Conservation (phyloP, 2,329 filamentous ascomycete genomes). For the Blumeria graminis region DNA sequence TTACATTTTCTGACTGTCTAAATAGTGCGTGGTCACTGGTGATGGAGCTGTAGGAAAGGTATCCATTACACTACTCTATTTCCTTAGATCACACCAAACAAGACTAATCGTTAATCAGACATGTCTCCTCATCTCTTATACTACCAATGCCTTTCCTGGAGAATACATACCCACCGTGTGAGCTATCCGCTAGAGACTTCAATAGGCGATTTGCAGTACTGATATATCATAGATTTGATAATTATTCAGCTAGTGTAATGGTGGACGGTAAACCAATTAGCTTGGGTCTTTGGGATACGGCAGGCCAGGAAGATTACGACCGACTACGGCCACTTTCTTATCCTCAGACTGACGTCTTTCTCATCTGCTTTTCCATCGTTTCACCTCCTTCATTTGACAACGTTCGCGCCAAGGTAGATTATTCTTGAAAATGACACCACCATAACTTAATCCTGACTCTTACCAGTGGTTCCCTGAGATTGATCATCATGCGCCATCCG, state of each 20-base stretch:
- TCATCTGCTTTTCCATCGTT: slow-evolving; percentile 96
- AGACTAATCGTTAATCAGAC: slow-evolving; percentile 32
- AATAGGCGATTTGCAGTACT: slow-evolving; percentile 2
- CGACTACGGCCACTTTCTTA: slow-evolving; percentile 89
- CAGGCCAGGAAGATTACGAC: slow-evolving; percentile 98
- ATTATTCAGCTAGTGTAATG: slow-evolving; percentile 98
- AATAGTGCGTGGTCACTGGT: slow-evolving; percentile 88
- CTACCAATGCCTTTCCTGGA: slow-evolving; percentile 97
- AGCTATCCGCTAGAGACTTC: slow-evolving; percentile 14
- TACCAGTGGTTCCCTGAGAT: slow-evolving; percentile 88
- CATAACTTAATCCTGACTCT: slow-evolving; percentile 2
- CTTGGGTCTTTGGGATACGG: slow-evolving; percentile 90
- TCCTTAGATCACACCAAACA: too few species aligned
- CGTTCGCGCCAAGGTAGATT: slow-evolving; percentile 37
- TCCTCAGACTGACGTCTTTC: slow-evolving; percentile 94
- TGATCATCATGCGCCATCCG: slow-evolving; percentile 82
- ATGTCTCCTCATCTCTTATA: slow-evolving; percentile 97
- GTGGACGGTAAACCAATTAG: slow-evolving; percentile 96
- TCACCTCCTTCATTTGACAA: slow-evolving; percentile 97
- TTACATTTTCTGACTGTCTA: slow-evolving; percentile 7
- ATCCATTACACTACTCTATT: slow-evolving; percentile 14
- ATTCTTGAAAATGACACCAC: not conserved
- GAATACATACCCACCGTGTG: slow-evolving; percentile 98
- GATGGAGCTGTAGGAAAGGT: slow-evolving; percentile 99
- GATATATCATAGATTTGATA: slow-evolving; percentile 51